phyloP scores from a whole-genome alignment of 495 filamentous ascomycete species.

The Thozetella sp. region DNA sequence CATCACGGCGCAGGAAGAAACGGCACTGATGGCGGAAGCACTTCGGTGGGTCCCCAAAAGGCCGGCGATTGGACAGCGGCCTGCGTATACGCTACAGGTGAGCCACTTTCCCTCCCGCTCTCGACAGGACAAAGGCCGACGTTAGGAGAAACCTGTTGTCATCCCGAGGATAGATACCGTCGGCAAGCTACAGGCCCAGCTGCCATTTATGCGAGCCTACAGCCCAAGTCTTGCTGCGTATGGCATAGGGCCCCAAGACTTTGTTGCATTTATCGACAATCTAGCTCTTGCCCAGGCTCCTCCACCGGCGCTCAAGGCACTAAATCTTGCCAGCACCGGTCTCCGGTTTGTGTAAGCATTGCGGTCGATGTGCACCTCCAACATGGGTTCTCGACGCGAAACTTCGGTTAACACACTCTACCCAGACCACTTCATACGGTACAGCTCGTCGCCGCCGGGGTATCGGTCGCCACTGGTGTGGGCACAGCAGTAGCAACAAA shows the following conservation, averaged over 20 bases:
- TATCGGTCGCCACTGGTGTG: not conserved
- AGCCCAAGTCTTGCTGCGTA: not conserved
- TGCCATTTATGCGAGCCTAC: not conserved
- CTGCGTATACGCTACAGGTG: too few species aligned
- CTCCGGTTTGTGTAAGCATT: slow-evolving; percentile 1
- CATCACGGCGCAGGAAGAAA: too few species aligned
- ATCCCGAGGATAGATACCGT: not conserved
- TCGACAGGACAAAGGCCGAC: too few species aligned
- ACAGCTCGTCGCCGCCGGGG: not conserved
- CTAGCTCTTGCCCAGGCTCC: not conserved
- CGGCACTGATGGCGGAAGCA: too few species aligned
- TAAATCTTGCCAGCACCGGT: not conserved
- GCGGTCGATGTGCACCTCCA: too few species aligned
- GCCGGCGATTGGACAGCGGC: too few species aligned
- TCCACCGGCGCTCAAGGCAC: not conserved
- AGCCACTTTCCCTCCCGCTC: too few species aligned
- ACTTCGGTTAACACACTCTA: too few species aligned
- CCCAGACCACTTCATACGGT: not conserved
- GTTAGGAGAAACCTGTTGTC: slow-evolving; percentile 1
- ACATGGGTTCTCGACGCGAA: too few species aligned
- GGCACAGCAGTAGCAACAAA: not conserved
- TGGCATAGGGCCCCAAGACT: not conserved
- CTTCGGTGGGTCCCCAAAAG: too few species aligned
- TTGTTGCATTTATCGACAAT: slow-evolving; percentile 4
- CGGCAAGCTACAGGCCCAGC: not conserved